Percentiles rank a stretch among this genome's conserved stretches.
Evolutionary conservation across 805 yeast genomes (phyloP).

Genomic region (Barnettozyma californica): DNA sequence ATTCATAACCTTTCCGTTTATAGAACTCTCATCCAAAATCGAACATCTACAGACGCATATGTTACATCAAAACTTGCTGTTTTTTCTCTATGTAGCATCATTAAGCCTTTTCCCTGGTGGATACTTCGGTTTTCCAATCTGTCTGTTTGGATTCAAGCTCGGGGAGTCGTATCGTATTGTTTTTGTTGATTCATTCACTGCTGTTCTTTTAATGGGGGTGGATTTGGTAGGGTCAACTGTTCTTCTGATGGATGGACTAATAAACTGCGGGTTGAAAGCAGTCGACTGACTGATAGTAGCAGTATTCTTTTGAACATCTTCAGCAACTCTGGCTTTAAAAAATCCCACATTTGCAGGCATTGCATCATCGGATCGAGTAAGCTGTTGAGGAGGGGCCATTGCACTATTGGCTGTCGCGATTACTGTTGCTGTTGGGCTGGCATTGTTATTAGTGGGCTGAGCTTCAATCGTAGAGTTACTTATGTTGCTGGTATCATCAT

Average conservation of each 20-base stretch:
- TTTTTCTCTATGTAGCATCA: background rate
- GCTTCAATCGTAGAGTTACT: background rate
- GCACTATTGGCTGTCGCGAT: background rate
- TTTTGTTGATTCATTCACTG: slow-evolving; percentile 7
- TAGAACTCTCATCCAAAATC: background rate
- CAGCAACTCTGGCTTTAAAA: slow-evolving; percentile 63
- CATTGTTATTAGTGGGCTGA: slow-evolving; percentile 11
- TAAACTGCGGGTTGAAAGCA: slow-evolving; percentile 51
- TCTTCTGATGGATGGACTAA: slow-evolving; percentile 49
- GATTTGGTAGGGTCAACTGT: slow-evolving; percentile 67
- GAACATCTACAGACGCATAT: too few species aligned
- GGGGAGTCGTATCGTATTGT: slow-evolving; percentile 25
- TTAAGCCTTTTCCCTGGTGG: slow-evolving; percentile 15
- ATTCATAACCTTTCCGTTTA: background rate
- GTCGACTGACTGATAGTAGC: slow-evolving; percentile 29
- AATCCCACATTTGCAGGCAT: slow-evolving; percentile 33
- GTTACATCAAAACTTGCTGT: background rate
- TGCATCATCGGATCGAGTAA: background rate
- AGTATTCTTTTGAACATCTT: slow-evolving; percentile 41
- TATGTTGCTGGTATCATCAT: slow-evolving; percentile 1
- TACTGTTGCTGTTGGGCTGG: slow-evolving; percentile 3
- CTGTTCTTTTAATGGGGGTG: slow-evolving; percentile 48
- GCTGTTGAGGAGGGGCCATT: background rate
- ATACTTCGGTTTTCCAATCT: slow-evolving; percentile 25
- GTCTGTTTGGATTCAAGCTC: slow-evolving; percentile 22